phyloP scores from a whole-genome alignment of 2,329 filamentous ascomycete genomes.

The Sporothrix pseudoabietina region DNA sequence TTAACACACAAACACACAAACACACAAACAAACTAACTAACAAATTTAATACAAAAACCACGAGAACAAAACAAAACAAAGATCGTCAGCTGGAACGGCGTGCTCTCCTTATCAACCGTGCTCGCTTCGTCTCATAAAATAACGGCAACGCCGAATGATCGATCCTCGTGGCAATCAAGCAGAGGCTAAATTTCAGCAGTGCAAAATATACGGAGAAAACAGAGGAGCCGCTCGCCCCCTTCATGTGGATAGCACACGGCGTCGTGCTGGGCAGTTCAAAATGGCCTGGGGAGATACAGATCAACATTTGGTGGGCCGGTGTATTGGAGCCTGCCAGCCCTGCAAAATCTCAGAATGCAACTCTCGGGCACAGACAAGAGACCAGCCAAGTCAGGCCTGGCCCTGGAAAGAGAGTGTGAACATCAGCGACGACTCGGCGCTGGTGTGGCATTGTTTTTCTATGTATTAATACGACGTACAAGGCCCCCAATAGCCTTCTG shows the following conservation, averaged over 20 bases:
- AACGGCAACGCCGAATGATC: conserved; percentile 19
- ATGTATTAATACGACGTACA: background rate
- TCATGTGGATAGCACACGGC: background rate
- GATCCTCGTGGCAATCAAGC: background rate
- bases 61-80: conserved; percentile 1
- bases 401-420: background rate
- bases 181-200: background rate
- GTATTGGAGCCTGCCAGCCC: background rate
- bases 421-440: background rate
- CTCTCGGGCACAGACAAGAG: conserved; percentile 17
- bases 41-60: background rate
- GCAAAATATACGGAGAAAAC: background rate
- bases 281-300: conserved; percentile 18
- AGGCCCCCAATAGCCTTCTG: background rate
- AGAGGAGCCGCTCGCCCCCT: background rate
- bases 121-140: conserved; percentile 11
- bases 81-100: background rate
- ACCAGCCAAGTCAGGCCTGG: background rate
- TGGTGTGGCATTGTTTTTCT: background rate
- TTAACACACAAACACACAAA: background rate
- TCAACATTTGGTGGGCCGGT: conserved; percentile 19
- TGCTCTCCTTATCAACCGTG: background rate
- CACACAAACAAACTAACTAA: background rate
- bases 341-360: background rate
- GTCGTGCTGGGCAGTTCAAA: conserved; percentile 8